phyloP scores from a whole-genome alignment of 768 basidiomycete species.

The Agaricus blazei region DNA sequence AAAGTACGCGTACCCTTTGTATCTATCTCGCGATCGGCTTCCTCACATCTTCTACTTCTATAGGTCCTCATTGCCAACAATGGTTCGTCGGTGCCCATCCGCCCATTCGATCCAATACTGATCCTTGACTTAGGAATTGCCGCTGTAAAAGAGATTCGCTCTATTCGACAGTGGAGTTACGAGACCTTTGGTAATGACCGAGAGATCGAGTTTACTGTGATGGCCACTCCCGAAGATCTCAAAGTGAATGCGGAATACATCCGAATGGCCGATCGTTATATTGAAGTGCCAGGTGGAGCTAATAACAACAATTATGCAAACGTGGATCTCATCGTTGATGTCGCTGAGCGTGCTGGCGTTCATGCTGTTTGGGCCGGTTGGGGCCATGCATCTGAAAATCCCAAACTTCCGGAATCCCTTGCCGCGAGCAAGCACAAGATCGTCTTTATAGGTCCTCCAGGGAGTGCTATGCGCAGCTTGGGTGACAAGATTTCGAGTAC shows the following conservation, averaged over 20 bases:
- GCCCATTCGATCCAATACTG: conserved; percentile 11
- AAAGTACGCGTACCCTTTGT: conserved; percentile 53
- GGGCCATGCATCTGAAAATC: conserved; percentile 99
- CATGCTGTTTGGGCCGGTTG: conserved; percentile 99
- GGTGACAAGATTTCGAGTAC: conserved; percentile 99
- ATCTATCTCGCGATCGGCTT: background rate
- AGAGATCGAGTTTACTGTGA: conserved; percentile 96
- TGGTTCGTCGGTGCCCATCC: conserved; percentile 40
- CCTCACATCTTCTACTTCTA: conserved; percentile 3
- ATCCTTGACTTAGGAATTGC: conserved; percentile 72
- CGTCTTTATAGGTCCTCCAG: conserved; percentile 98
- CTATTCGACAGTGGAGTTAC: conserved; percentile 99
- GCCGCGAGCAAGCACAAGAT: conserved; percentile 92
- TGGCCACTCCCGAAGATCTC: conserved; percentile 98
- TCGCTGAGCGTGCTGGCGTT: conserved; percentile 94
- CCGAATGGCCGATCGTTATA: conserved; percentile 98
- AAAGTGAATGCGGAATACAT: conserved; percentile 99
- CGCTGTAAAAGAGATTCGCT: conserved; percentile 98
- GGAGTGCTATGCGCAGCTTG: conserved; percentile 97
- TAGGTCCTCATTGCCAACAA: conserved; percentile 99
- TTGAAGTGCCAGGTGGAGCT: conserved; percentile 96
- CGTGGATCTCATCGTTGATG: conserved; percentile 97
- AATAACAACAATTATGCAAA: conserved; percentile 99
- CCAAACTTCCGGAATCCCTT: conserved; percentile 90
- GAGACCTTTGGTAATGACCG: conserved; percentile 97